phyloP scores from a whole-genome alignment of 2,329 filamentous ascomycete species.

The Verticillium dahliae region DNA sequence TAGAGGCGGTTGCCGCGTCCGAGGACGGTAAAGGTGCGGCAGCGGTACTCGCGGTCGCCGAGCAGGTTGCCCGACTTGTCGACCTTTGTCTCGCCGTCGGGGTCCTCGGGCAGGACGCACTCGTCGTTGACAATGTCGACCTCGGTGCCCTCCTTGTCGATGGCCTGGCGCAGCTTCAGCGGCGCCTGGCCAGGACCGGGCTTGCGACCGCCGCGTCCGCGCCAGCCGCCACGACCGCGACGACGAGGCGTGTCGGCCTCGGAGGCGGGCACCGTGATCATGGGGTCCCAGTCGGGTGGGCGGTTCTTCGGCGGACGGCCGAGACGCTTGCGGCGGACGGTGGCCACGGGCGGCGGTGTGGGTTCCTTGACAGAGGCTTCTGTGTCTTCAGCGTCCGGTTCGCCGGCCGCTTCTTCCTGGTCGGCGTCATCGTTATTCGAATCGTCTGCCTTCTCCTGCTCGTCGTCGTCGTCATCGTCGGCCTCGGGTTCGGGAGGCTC shows the following conservation, averaged over 20 bases:
- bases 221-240: slow-evolving; percentile 65
- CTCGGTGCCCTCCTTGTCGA: slow-evolving; percentile 90
- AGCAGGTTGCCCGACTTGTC: slow-evolving; percentile 79
- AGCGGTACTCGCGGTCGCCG: slow-evolving; percentile 85
- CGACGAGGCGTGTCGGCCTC: slow-evolving; percentile 55
- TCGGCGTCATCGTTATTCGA: slow-evolving; percentile 37
- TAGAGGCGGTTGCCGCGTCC: slow-evolving; percentile 82
- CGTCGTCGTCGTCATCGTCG: slow-evolving; percentile 42
- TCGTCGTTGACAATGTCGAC: slow-evolving; percentile 90
- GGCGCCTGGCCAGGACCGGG: slow-evolving; percentile 65
- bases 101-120: slow-evolving; percentile 78
- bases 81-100: slow-evolving; percentile 87
- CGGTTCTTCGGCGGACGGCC: slow-evolving; percentile 82
- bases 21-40: slow-evolving; percentile 86
- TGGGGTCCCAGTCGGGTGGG: slow-evolving; percentile 70
- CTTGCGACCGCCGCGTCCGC: slow-evolving; percentile 57
- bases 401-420: slow-evolving; percentile 25
- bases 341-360: slow-evolving; percentile 46
- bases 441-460: slow-evolving; percentile 43
- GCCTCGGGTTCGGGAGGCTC: slow-evolving; percentile 11
- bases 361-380: slow-evolving; percentile 40
- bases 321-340: slow-evolving; percentile 70
- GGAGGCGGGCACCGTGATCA: slow-evolving; percentile 47
- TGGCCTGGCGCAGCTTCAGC: slow-evolving; percentile 74
- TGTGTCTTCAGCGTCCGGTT: slow-evolving; percentile 31